Percentiles rank a stretch among this genome's conserved stretches.
Conservation (phyloP, 345 rosid genomes). For the Eutrema yunnanense region DNA sequence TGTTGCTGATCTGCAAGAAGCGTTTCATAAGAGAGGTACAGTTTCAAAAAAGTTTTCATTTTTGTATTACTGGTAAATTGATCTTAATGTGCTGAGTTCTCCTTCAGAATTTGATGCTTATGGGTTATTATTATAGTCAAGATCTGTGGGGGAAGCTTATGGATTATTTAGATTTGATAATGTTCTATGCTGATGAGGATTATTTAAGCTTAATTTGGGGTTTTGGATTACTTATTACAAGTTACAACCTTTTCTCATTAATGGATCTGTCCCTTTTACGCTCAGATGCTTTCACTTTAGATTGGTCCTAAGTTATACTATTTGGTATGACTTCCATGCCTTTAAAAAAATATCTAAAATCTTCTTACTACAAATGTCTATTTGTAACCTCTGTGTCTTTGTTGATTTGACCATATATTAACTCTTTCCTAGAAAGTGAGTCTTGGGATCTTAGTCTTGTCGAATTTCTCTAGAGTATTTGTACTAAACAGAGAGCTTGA, state of each 20-base stretch:
- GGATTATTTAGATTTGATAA: constrained; percentile 6
- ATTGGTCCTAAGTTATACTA: neutral
- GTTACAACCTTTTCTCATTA: neutral
- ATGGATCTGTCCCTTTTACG: neutral
- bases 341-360: neutral
- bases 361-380: neutral
- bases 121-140: neutral
- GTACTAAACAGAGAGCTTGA: neutral
- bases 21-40: constrained; percentile 73
- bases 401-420: neutral
- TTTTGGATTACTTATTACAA: neutral
- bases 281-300: neutral
- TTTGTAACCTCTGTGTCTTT: neutral
- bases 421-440: neutral
- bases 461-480: neutral
- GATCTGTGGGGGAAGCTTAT: constrained; percentile 6
- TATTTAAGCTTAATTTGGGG: neutral
- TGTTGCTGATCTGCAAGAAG: constrained; percentile 89
- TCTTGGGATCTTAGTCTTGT: neutral
- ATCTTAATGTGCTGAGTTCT: neutral
- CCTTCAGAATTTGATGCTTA: neutral
- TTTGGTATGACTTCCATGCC: neutral
- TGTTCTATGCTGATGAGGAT: neutral
- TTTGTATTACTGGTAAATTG: neutral
- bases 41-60: constrained; percentile 16